Percentiles rank a stretch among this genome's conserved stretches.
Evolutionary conservation across 2,329 filamentous ascomycete species (phyloP).

Genomic region (Madurella fahalii): DNA sequence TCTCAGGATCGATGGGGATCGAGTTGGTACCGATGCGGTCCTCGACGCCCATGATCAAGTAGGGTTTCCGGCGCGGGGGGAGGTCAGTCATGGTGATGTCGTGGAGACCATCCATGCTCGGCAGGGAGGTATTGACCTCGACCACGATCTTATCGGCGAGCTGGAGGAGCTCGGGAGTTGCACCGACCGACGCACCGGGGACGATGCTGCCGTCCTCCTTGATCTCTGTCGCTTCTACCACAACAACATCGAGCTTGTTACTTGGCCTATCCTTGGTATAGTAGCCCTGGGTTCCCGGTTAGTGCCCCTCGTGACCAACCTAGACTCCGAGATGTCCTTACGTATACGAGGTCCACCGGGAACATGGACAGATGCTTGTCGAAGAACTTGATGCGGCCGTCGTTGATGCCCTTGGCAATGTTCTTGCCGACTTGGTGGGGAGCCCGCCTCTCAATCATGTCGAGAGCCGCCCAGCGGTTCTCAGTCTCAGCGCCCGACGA

Average conservation of each 20-base stretch:
- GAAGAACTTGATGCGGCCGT: slow-evolving; percentile 84
- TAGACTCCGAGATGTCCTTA: slow-evolving; percentile 32
- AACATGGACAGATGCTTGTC: slow-evolving; percentile 95
- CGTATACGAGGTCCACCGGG: slow-evolving; percentile 78
- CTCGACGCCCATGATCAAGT: slow-evolving; percentile 78
- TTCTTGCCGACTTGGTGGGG: slow-evolving; percentile 89
- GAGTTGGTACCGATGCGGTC: slow-evolving; percentile 80
- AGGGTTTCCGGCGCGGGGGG: slow-evolving; percentile 76
- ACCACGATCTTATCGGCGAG: slow-evolving; percentile 93
- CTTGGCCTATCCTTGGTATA: slow-evolving; percentile 77
- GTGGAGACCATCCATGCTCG: slow-evolving; percentile 82
- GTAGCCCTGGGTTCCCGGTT: slow-evolving; percentile 52
- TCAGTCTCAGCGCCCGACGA: slow-evolving; percentile 86
- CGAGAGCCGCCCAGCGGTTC: slow-evolving; percentile 81
- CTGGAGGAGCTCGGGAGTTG: slow-evolving; percentile 79
- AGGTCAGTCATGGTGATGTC: slow-evolving; percentile 88
- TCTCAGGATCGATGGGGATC: slow-evolving; percentile 77
- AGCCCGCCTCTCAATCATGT: slow-evolving; percentile 84
- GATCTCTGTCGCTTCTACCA: slow-evolving; percentile 83
- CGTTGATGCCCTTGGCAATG: slow-evolving; percentile 87
- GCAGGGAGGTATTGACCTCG: slow-evolving; percentile 83
- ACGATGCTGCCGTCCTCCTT: slow-evolving; percentile 86
- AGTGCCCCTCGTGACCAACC: neutral
- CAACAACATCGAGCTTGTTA: slow-evolving; percentile 74
- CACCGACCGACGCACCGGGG: slow-evolving; percentile 79